These are phyloP conservation scores for Cryptococcus floricola DNA, from an alignment of 1,284 basidiomycete genomes.

Conservation along the genomic window DNA sequence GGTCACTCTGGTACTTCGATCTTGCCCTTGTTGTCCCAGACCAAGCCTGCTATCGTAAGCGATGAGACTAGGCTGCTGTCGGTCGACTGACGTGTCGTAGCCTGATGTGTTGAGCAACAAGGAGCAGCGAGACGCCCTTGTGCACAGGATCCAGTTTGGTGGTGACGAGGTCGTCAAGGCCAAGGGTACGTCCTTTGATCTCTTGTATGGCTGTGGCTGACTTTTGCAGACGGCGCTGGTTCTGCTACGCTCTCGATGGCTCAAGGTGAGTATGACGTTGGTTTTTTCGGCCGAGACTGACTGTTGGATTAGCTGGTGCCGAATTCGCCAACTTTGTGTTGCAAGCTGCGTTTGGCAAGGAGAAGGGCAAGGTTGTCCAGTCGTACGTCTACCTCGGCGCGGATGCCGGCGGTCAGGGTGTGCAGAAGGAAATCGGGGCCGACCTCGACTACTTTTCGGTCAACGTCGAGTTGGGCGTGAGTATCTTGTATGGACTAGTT, in stretches of 20 bases:
- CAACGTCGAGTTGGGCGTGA: conserved; percentile 82
- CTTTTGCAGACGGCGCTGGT: conserved; percentile 75
- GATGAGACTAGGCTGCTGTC: too few relatives aligned
- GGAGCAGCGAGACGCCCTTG: conserved; percentile 60
- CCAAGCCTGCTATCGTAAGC: conserved; percentile 47
- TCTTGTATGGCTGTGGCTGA: conserved; percentile 54
- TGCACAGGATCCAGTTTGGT: conserved; percentile 75
- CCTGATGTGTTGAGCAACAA: conserved; percentile 55
- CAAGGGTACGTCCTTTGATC: conserved; percentile 31
- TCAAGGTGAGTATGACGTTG: conserved; percentile 52
- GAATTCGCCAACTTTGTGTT: conserved; percentile 81
- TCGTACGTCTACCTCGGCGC: conserved; percentile 77
- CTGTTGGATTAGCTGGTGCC: conserved; percentile 59
- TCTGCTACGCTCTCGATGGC: conserved; percentile 91
- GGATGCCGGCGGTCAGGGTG: conserved; percentile 46
- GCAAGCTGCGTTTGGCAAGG: conserved; percentile 72
- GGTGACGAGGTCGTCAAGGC: conserved; percentile 68
- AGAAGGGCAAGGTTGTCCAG: conserved; percentile 77
- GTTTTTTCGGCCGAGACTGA: not conserved
- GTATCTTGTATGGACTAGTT: conserved; percentile 14
- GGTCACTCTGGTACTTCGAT: conserved; percentile 97
- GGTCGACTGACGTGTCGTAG: conserved; percentile 17
- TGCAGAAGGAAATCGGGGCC: conserved; percentile 50
- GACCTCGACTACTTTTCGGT: conserved; percentile 82
- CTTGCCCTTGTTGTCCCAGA: conserved; percentile 89